Evolutionary conservation across 192 early-diverging fungal genomes (phyloP).

Genomic region (Rhizoclosmatium globosum): DNA sequence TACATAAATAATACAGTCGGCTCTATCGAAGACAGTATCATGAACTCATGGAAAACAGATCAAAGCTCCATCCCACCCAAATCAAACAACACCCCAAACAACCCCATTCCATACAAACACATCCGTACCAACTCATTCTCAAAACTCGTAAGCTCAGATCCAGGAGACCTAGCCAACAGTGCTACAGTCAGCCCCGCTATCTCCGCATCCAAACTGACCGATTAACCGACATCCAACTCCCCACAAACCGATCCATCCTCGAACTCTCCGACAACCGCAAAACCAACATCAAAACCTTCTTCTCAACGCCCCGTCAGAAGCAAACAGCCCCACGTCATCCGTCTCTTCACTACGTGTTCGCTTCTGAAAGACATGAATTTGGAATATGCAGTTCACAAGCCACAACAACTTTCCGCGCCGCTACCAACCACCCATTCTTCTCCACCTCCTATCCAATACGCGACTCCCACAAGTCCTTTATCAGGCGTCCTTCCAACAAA

Average conservation of each 20-base stretch:
- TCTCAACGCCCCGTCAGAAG: slow-evolving; percentile 1
- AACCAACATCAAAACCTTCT: slow-evolving; percentile 1
- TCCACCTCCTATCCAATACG: neutral
- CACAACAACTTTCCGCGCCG: neutral
- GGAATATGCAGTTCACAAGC: neutral
- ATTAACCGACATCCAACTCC: neutral
- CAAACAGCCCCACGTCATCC: neutral
- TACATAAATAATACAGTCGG: neutral
- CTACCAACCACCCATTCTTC: neutral
- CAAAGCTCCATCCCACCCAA: slow-evolving; percentile 9
- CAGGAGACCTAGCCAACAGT: neutral
- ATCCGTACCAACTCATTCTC: neutral
- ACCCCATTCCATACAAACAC: neutral
- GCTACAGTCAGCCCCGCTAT: neutral
- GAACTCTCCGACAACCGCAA: neutral
- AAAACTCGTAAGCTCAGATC: neutral
- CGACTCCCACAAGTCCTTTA: neutral
- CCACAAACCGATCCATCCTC: neutral
- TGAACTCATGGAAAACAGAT: slow-evolving; percentile 16
- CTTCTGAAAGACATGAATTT: neutral
- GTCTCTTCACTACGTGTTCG: slow-evolving; percentile 2
- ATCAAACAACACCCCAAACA: neutral
- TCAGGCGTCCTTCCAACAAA: neutral
- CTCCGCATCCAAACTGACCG: slow-evolving; percentile 11
- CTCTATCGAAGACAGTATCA: neutral